Base-by-base conservation (phyloP, 805 yeast species). In the Huiozyma naganishii region DNA sequence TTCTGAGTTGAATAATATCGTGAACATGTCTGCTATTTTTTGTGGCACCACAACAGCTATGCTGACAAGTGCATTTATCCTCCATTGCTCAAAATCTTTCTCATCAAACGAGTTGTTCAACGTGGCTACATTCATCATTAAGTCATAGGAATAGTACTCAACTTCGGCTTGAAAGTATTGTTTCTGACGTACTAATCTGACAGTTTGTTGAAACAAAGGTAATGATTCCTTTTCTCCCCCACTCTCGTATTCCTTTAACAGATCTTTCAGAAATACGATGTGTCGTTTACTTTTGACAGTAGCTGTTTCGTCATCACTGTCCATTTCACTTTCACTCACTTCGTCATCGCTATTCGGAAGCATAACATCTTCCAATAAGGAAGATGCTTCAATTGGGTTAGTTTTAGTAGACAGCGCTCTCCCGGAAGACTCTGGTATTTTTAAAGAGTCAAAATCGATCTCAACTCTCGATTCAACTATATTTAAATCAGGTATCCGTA, bases 191-290 rank as follows among this genome's bases (percentile, higher is more conserved):
- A 89, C 72, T 36, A 90, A 67, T 9, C 74, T 51, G 52, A 66
- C 48, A 52, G 76, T 67, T 66, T 75, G 41, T 35, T 53, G 51
- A 5, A 63, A 41, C 27, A 58, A 49, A 68, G 79, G 51, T 55
- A 76, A 10, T 71, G 77, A 39, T 64, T 57, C 54, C 0, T 51
- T 47, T 5, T 68, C 62, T 2, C 65, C 57, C 29, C 73, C 73
- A 0, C 70, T 67, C 8, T 66, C 64, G 12, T 83, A 66, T 51
- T 80, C 83, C 10, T 66, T 61, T 5, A 86, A 53, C 17, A 89
- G 64, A 48, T 87, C 95, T 49, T 83, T 80, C 35, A 90, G 62
- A 52, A 86, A 90, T 1, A 85, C 81, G 11, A 81, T 80, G 11
- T 41, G 34, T 32, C 38, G 37, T 27, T 76, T 78, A 41, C 68